Conservation (phyloP, 768 basidiomycete genomes). For the Collybia nuda region DNA sequence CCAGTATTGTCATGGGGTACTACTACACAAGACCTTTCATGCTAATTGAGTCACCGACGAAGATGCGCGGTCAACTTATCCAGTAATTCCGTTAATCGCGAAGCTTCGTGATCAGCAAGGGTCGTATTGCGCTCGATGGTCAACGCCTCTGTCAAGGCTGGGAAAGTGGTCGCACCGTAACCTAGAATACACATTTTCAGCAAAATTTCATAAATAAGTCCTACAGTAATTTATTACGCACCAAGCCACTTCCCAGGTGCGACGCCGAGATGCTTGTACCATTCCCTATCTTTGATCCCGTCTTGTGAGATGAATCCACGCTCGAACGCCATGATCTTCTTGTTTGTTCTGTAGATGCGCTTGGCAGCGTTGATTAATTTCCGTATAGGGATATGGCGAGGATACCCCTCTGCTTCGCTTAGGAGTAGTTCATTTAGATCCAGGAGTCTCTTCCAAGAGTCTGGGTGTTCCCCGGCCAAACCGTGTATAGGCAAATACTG, state of each 20-base stretch:
- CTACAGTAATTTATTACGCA: slow-evolving; percentile 26
- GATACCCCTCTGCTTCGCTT: slow-evolving; percentile 8
- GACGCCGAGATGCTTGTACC: slow-evolving; percentile 85
- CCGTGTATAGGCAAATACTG: slow-evolving; percentile 5
- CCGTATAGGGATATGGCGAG: slow-evolving; percentile 31
- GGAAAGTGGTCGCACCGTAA: slow-evolving; percentile 84
- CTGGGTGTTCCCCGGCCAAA: slow-evolving; percentile 2
- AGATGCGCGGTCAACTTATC: slow-evolving; percentile 47
- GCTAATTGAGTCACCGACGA: slow-evolving; percentile 18
- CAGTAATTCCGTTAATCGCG: slow-evolving; percentile 54
- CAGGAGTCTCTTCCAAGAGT: slow-evolving; percentile 35
- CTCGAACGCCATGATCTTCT: slow-evolving; percentile 71
- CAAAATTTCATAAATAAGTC: background rate
- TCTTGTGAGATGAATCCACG: slow-evolving; percentile 76
- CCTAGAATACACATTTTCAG: slow-evolving; percentile 36
- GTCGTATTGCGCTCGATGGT: slow-evolving; percentile 64
- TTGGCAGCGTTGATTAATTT: slow-evolving; percentile 57
- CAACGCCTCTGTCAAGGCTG: slow-evolving; percentile 77
- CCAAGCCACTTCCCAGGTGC: slow-evolving; percentile 87
- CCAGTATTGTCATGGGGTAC: background rate
- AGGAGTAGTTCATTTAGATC: slow-evolving; percentile 10
- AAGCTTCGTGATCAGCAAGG: slow-evolving; percentile 59
- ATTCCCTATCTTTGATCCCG: slow-evolving; percentile 79
- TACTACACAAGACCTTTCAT: background rate
- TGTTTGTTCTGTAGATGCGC: slow-evolving; percentile 58